phyloP scores from a whole-genome alignment of 2,329 filamentous ascomycete species.

The Rhinocladiella similis region DNA sequence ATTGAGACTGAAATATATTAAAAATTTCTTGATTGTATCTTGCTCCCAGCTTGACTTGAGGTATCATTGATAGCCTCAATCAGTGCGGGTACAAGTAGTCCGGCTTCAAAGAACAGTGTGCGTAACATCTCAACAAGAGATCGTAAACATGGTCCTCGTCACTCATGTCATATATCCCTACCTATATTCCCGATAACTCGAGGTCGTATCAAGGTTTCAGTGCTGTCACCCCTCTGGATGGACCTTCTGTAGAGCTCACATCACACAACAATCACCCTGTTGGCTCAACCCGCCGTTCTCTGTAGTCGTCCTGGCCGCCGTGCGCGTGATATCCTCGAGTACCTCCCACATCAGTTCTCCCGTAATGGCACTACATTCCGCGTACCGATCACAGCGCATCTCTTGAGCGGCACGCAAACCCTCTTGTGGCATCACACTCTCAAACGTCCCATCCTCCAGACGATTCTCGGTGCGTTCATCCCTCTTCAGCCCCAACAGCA shows the following conservation, averaged over 20 bases:
- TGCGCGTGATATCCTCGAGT: slow-evolving; percentile 60
- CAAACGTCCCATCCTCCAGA: slow-evolving; percentile 29
- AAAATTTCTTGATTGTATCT: not conserved
- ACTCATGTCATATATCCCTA: too few species aligned
- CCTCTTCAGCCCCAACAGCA: slow-evolving; percentile 60
- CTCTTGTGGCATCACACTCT: slow-evolving; percentile 41
- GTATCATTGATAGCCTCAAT: too few species aligned
- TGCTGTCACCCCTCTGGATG: not conserved
- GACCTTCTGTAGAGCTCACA: slow-evolving; percentile 35
- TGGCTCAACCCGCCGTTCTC: slow-evolving; percentile 51
- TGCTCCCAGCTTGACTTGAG: too few species aligned
- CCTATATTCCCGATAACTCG: too few species aligned
- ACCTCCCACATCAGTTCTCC: slow-evolving; percentile 61
- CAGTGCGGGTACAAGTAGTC: too few species aligned
- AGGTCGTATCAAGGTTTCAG: not conserved
- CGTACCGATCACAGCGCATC: slow-evolving; percentile 62
- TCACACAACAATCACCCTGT: slow-evolving; percentile 41
- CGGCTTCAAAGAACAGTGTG: too few species aligned
- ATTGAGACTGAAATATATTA: not conserved
- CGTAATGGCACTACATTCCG: slow-evolving; percentile 62
- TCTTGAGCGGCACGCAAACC: slow-evolving; percentile 60
- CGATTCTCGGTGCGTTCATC: slow-evolving; percentile 39
- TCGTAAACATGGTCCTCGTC: too few species aligned
- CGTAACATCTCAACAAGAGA: too few species aligned
- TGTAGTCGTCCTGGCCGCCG: slow-evolving; percentile 60